Evolutionary conservation across 768 basidiomycete genomes (phyloP).

Genomic region (Mycena capillaripes): DNA sequence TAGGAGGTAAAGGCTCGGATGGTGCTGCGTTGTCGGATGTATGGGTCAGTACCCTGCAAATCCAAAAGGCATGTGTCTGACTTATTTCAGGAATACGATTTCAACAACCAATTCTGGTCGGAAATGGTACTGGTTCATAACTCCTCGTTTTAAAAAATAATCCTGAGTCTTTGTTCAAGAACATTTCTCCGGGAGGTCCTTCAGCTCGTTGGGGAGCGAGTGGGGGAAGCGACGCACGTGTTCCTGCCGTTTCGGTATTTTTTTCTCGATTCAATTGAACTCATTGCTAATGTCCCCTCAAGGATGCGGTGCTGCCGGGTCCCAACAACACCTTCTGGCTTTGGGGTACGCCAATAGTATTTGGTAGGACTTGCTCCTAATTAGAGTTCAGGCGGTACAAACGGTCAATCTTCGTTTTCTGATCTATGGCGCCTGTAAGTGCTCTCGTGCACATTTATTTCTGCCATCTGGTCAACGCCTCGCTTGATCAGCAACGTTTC

Average conservation of each 20-base stretch:
- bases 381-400: conserved; percentile 74
- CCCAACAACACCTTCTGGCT: conserved; percentile 84
- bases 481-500: conserved; percentile 57
- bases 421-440: conserved; percentile 76
- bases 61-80: not conserved
- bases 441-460: too few relatives aligned
- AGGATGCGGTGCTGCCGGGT: conserved; percentile 59
- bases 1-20: conserved; percentile 76
- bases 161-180: conserved; percentile 1
- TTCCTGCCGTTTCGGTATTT: conserved; percentile 42
- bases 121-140: conserved; percentile 51
- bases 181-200: conserved; percentile 66
- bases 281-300: conserved; percentile 30
- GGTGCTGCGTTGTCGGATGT: conserved; percentile 72
- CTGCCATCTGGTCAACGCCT: not conserved
- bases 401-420: conserved; percentile 66
- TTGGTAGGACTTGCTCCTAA: too few relatives aligned
- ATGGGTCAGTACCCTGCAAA: conserved; percentile 67
- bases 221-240: conserved; percentile 80
- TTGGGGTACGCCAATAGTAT: conserved; percentile 42
- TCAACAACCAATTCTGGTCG: conserved; percentile 83
- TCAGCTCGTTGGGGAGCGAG: conserved; percentile 78
- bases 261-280: too few relatives aligned
- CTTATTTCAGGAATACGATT: conserved; percentile 78
- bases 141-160: not conserved